phyloP scores from a whole-genome alignment of 192 early-diverging fungal genomes.

The Glomus cerebriforme region DNA sequence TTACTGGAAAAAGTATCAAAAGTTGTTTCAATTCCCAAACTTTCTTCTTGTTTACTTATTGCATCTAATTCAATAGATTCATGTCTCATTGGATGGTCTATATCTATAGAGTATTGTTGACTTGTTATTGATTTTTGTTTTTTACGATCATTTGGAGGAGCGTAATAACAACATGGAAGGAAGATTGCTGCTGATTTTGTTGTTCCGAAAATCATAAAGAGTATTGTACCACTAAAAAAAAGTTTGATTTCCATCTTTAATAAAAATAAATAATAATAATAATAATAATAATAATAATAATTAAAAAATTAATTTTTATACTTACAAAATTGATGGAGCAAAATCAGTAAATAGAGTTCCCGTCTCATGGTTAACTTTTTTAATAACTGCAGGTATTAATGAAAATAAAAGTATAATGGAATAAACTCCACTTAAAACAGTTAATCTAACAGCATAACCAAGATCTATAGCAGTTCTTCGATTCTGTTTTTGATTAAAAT shows the following conservation, averaged over 20 bases:
- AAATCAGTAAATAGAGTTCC: not conserved
- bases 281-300: too few relatives aligned
- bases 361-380: not conserved
- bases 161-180: constrained; percentile 18
- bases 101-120: not conserved
- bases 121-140: not conserved
- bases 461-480: not conserved
- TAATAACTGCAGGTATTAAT: not conserved
- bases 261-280: too few relatives aligned
- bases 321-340: not conserved
- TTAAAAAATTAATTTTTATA: not conserved
- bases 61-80: not conserved
- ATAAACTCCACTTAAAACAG: constrained; percentile 6
- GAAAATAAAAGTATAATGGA: not conserved
- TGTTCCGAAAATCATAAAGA: constrained; percentile 20
- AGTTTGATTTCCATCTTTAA: too few relatives aligned
- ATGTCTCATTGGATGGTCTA: not conserved
- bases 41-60: not conserved
- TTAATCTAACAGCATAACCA: constrained; percentile 5
- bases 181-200: not conserved
- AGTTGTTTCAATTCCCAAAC: not conserved
- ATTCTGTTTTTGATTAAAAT: constrained; percentile 1
- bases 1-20: not conserved
- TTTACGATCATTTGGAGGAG: not conserved
- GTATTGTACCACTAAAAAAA: constrained; percentile 3